phyloP scores from a whole-genome alignment of 345 rosid species.

The Geranium brycei region DNA sequence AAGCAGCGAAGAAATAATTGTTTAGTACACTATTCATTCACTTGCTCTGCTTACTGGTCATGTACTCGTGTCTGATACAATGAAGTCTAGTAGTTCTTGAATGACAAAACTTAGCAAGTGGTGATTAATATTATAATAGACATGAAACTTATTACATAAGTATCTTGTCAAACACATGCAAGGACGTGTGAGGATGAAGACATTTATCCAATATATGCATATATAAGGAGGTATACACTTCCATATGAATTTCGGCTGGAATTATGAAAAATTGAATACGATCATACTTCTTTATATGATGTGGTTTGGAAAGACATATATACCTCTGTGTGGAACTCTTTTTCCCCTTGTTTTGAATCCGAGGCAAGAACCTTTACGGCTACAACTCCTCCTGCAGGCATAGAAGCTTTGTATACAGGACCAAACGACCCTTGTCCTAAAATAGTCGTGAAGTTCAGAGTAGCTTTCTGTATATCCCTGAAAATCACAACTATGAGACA shows the following conservation, averaged over 20 bases:
- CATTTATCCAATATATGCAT: not conserved
- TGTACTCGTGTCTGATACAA: too few relatives aligned
- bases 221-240: not conserved
- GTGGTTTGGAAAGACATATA: not conserved
- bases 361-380: conserved; percentile 94
- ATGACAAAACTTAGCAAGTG: not conserved
- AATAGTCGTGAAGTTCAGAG: conserved; percentile 63
- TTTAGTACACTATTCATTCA: not conserved
- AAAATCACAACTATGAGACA: conserved; percentile 2
- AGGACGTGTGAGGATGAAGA: not conserved
- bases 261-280: too few relatives aligned
- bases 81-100: not conserved
- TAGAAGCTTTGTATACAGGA: conserved; percentile 72
- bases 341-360: conserved; percentile 81
- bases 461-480: conserved; percentile 95
- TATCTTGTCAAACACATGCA: not conserved
- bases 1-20: too few relatives aligned
- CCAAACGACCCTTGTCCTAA: conserved; percentile 95
- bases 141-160: not conserved
- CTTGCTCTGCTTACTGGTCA: not conserved
- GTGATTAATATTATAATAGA: not conserved
- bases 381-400: conserved; percentile 50
- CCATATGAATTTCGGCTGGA: not conserved
- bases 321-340: conserved; percentile 94
- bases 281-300: not conserved